phyloP scores from a whole-genome alignment of 805 yeast genomes.

The Yamadazyma nakazawae region DNA sequence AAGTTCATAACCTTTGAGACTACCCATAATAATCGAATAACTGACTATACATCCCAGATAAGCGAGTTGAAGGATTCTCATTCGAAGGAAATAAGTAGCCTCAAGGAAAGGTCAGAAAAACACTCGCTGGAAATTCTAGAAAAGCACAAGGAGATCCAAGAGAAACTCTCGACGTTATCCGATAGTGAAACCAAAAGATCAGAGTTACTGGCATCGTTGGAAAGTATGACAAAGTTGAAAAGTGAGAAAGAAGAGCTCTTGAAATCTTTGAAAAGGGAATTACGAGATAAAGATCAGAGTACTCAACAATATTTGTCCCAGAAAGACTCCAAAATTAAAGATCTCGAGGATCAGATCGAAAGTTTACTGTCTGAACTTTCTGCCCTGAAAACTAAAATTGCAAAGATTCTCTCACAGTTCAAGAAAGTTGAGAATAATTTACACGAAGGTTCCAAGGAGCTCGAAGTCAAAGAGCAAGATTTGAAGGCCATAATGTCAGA shows the following conservation, averaged over 20 bases:
- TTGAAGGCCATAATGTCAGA: neutral
- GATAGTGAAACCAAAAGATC: neutral
- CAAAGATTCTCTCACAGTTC: neutral
- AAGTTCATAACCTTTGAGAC: constrained; percentile 4
- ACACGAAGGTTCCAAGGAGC: neutral
- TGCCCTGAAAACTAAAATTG: neutral
- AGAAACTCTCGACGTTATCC: neutral
- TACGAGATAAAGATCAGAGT: constrained; percentile 2
- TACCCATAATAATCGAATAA: constrained; percentile 1
- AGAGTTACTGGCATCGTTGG: neutral
- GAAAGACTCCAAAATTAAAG: neutral
- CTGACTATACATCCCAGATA: neutral
- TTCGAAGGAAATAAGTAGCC: neutral
- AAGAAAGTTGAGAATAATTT: neutral
- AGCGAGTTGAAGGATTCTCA: neutral
- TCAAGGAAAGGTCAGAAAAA: neutral
- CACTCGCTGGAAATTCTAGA: neutral
- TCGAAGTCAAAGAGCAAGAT: neutral
- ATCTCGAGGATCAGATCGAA: neutral
- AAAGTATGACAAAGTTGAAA: constrained; percentile 6
- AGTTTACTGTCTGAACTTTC: neutral
- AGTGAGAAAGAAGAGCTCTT: constrained; percentile 4
- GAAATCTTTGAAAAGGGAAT: constrained; percentile 16
- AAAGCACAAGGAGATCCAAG: neutral
- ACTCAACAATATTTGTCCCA: neutral